Percentiles rank a stretch among this genome's conserved stretches.
These are phyloP conservation scores for Ceratobasidium sp. DNA, from an alignment of 1,284 basidiomycete species.

Conservation along the genomic window DNA sequence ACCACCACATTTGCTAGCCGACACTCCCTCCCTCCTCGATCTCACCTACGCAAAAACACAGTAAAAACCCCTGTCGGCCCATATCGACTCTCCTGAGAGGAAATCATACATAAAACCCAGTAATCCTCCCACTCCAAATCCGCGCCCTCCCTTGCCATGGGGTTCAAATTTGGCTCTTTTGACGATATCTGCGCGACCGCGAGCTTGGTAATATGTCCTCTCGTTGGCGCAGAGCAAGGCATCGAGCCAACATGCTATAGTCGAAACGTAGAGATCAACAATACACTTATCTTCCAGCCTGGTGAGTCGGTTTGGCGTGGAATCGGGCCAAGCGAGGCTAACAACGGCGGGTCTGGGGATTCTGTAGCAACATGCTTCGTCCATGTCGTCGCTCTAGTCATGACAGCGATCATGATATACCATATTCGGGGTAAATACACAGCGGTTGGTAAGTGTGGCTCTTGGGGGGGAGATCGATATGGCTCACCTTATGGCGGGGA, in stretches of 20 bases:
- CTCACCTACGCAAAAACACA: background rate
- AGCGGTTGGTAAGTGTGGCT: slow-evolving; percentile 80
- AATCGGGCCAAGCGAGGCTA: slow-evolving; percentile 19
- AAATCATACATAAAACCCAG: background rate
- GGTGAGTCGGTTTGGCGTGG: slow-evolving; percentile 70
- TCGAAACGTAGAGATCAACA: slow-evolving; percentile 94
- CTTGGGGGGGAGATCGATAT: background rate
- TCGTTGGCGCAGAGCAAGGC: slow-evolving; percentile 85
- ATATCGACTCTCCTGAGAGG: background rate
- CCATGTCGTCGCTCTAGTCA: slow-evolving; percentile 96
- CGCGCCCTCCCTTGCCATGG: slow-evolving; percentile 33
- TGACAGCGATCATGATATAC: slow-evolving; percentile 98
- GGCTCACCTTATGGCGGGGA: slow-evolving; percentile 8
- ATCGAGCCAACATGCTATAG: slow-evolving; percentile 96
- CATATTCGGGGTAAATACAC: slow-evolving; percentile 99
- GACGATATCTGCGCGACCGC: slow-evolving; percentile 90
- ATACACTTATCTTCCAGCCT: slow-evolving; percentile 96
- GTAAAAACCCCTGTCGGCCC: background rate
- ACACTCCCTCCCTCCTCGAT: slow-evolving; percentile 20
- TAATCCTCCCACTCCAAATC: background rate
- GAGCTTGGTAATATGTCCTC: slow-evolving; percentile 93
- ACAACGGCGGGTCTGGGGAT: slow-evolving; percentile 36
- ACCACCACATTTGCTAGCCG: slow-evolving; percentile 41
- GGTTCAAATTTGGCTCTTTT: slow-evolving; percentile 82
- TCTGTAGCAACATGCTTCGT: slow-evolving; percentile 92